Evolutionary conservation across 371 early-diverging fungal species (phyloP), one percentile per base, ranked within the genome.

Genomic region (Actinomortierella wolfii): DNA sequence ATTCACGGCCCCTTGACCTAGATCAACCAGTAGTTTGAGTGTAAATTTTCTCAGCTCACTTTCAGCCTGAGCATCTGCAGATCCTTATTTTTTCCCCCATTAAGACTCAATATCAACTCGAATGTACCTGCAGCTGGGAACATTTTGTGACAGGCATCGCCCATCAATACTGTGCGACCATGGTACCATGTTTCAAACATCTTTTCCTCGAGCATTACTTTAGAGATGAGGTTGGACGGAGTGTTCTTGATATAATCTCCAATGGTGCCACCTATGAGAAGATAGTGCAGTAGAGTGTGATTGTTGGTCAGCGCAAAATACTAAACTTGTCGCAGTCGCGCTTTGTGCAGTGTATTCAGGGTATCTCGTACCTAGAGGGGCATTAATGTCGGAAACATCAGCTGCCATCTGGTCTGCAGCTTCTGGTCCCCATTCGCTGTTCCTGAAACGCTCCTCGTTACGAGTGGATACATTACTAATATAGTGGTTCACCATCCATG

Each of bases 101-200:
- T 11, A 4, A 34, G 7, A 34, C 4, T 34, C 4, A 34, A 34
- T 34, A 34, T 11, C 4, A 34, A 34, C 4, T 34, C 4, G 34
- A 34, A n/a, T n/a, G 34, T 34, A 34, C 44, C 18, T n/a, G 14
- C 13, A 18, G 34, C 11, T 13, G 51, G 57, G 13, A 63, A 21
- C 64, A 63, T 48, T 48, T 63, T 69, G 25, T 57, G 64, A 25
- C 64, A 63, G 14, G 54, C 57, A 54, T 57, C 58, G 11, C 58
- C 58, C 28, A 57, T 29, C 9, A 57, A 21, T 3, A 50, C 58
- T 0, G 41, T 26, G 2, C 49, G 48, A 2, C 51, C 50, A 13
- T 50, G 49, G 41, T 34, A 40, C 58, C 58, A 57, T 6, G 58
- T 57, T 17, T 64, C 64, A 57, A 59, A 69, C 0, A 49, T 50